phyloP scores from a whole-genome alignment of 495 filamentous ascomycete genomes.

The Stereocaulon alpinum region DNA sequence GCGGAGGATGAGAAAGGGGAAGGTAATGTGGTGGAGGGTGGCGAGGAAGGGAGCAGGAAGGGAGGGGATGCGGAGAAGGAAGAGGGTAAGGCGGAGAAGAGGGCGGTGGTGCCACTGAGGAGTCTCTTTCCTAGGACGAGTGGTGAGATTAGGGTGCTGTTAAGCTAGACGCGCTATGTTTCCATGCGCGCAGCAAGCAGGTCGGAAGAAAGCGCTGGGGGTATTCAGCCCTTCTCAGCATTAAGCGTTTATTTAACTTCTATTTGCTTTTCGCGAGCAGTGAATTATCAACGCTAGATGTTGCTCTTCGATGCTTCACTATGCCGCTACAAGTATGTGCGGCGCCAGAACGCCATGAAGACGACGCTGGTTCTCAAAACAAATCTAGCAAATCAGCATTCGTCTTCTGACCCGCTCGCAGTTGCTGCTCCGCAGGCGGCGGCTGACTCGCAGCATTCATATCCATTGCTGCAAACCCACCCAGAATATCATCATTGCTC shows the following conservation, averaged over 20 bases:
- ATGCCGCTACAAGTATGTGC: background rate
- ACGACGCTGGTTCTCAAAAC: slow-evolving; percentile 44
- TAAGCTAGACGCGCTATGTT: slow-evolving; percentile 34
- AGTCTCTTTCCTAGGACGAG: slow-evolving; percentile 72
- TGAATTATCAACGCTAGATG: background rate
- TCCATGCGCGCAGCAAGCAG: no score
- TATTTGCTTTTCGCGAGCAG: no score
- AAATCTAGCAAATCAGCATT: slow-evolving; percentile 87
- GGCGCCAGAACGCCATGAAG: background rate
- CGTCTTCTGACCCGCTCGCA: slow-evolving; percentile 42
- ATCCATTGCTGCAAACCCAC: slow-evolving; percentile 73
- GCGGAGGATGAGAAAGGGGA: slow-evolving; percentile 25
- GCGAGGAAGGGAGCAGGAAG: slow-evolving; percentile 22
- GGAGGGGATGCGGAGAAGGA: slow-evolving; percentile 25
- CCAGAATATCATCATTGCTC: slow-evolving; percentile 55
- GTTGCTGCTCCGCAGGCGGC: slow-evolving; percentile 42
- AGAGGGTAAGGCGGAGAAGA: slow-evolving; percentile 20
- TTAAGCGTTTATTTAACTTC: no score
- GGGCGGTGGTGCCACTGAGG: slow-evolving; percentile 41
- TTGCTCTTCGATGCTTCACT: background rate
- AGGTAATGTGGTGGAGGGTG: slow-evolving; percentile 22
- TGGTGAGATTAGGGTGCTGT: slow-evolving; percentile 72
- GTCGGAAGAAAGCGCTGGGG: no score
- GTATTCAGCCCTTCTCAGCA: no score
- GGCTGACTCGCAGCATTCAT: slow-evolving; percentile 47